These are phyloP conservation scores for Hevea brasiliensis DNA, from an alignment of 345 rosid genomes.

Conservation along the genomic window DNA sequence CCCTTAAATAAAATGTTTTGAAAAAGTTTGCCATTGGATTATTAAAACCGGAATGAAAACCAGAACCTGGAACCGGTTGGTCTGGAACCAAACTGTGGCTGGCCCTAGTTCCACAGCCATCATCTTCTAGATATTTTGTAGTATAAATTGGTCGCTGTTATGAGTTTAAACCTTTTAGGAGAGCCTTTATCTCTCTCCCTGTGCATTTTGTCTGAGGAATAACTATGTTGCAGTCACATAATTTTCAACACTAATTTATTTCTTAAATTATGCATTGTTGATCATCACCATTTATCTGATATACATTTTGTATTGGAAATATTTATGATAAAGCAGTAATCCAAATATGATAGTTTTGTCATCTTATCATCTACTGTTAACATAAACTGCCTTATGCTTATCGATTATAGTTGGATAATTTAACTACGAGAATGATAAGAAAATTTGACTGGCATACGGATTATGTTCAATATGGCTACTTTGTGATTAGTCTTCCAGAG, in stretches of 20 bases:
- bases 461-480: not conserved
- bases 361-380: not conserved
- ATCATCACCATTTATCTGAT: no score
- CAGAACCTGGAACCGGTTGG: no score
- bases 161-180: not conserved
- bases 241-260: not conserved
- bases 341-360: not conserved
- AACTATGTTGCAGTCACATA: not conserved
- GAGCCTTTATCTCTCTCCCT: not conserved
- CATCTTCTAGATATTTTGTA: not conserved
- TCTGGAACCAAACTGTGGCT: no score
- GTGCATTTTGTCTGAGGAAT: not conserved
- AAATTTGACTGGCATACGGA: not conserved
- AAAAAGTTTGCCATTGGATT: no score
- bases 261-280: not conserved
- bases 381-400: not conserved
- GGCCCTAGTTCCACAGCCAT: no score
- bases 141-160: not conserved
- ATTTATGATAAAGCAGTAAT: not conserved
- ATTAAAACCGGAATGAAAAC: no score
- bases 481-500: not conserved
- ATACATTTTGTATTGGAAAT: not conserved
- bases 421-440: not conserved
- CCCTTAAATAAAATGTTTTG: no score
- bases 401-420: not conserved